These are phyloP conservation scores for Russula compacta DNA, from an alignment of 768 basidiomycete genomes.

Conservation along the genomic window DNA sequence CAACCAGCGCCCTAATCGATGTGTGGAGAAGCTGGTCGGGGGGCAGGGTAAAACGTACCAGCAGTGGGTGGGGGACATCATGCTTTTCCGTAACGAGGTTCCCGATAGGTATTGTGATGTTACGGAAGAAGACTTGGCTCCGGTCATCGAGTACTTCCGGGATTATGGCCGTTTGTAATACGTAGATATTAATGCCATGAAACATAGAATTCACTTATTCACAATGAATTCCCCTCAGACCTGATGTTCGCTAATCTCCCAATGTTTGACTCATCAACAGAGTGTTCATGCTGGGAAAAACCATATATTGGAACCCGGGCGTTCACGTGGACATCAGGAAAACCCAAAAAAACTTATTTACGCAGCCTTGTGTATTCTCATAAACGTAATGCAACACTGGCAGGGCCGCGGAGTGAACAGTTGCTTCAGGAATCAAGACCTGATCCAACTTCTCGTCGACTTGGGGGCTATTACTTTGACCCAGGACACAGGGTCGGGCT, in stretches of 20 bases:
- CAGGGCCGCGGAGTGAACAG: background rate
- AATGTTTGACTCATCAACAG: background rate
- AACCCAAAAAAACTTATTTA: no score
- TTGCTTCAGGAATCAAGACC: background rate
- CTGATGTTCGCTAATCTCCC: background rate
- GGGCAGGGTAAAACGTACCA: background rate
- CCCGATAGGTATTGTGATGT: constrained; percentile 16
- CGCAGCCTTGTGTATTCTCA: background rate
- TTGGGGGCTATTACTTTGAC: background rate
- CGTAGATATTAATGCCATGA: background rate
- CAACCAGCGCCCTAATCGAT: constrained; percentile 11
- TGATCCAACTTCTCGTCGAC: background rate
- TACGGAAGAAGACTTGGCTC: constrained; percentile 7
- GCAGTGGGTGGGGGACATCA: constrained; percentile 15
- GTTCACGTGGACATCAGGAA: no score
- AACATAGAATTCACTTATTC: background rate
- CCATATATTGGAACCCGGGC: no score
- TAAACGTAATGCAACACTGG: background rate
- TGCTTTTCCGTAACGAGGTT: constrained; percentile 12
- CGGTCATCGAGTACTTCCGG: constrained; percentile 16
- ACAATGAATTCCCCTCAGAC: background rate
- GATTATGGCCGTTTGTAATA: constrained; percentile 13
- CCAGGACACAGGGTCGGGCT: no score
- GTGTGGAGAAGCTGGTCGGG: constrained; percentile 14
- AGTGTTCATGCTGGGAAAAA: no score